Conservation (phyloP, 371 early-diverging fungal genomes). For the Umbelopsis sp. region DNA sequence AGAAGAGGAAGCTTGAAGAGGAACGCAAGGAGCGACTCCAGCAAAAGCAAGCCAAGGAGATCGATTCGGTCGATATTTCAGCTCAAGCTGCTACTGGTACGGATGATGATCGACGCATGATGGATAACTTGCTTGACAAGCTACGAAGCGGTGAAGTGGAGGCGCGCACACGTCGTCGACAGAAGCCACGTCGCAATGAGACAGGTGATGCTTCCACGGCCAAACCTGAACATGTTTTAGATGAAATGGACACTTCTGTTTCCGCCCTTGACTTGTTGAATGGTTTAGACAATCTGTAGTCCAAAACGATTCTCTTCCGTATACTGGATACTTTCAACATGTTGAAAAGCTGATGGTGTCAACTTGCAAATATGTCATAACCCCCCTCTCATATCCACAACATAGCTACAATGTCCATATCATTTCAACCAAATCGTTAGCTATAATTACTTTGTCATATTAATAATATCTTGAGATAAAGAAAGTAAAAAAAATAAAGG, state of each 20-base stretch:
- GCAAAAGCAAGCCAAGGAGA: conserved; percentile 2
- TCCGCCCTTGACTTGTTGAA: conserved; percentile 10
- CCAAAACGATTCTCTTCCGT: not conserved
- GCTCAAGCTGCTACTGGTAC: conserved; percentile 27
- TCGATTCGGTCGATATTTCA: not conserved
- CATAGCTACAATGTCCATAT: no score
- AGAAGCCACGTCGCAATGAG: conserved; percentile 23
- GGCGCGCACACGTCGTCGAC: conserved; percentile 32
- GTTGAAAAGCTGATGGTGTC: no score
- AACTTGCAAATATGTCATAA: no score
- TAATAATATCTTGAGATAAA: not conserved
- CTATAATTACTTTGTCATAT: no score
- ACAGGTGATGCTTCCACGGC: not conserved
- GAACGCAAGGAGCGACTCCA: conserved; percentile 26
- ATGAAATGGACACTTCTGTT: conserved; percentile 3
- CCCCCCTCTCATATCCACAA: no score
- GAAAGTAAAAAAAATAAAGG: not conserved
- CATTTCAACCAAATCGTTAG: no score
- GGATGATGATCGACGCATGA: conserved; percentile 42
- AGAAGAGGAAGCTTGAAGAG: conserved; percentile 29
- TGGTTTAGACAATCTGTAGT: conserved; percentile 2
- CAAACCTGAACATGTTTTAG: not conserved
- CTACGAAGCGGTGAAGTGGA: conserved; percentile 41
- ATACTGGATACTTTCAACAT: not conserved
- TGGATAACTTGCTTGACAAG: conserved; percentile 49